Evolutionary conservation across 83 land plant genomes (phyloP), one percentile per base, ranked within the genome.

Genomic region (Picea engelmannii): DNA sequence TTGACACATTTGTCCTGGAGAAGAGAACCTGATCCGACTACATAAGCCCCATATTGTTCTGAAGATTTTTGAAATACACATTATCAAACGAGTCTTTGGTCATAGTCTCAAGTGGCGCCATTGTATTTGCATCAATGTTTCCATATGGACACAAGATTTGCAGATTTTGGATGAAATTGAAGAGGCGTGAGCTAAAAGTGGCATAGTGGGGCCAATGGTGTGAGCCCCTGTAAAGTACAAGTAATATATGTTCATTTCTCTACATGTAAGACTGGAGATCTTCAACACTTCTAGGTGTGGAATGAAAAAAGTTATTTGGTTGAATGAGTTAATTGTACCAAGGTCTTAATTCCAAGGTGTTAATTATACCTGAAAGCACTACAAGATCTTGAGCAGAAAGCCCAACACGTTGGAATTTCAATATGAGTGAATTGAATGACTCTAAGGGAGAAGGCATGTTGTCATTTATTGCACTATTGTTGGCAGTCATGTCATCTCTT

Each of bases 401-500:
- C 12, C 91, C 91, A 62, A 84, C 83, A 17, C 82, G 58, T 64
- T 79, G 70, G 59, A 89, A 89, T 62, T 86, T 86, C 31, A 76
- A 60, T 8, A 80, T 89, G 62, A 89, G 83, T 31, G 83, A 81
- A 40, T 73, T 65, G n/a, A 89, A 63, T 3, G 83, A 16, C 52
- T 86, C 91, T 11, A 78, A 17, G 25, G 91, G 88, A 9, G 85
- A 70, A 31, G 92, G 90, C 3, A 90, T 47, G 5, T 85, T 76
- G 31, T 76, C 7, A 44, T 85, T 82, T 6, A 85, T 86, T 13
- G 73, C 81, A 66, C 76, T 76, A 82, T n/a, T 68, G 60, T 58
- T 87, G 35, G 92, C 88, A 21, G 87, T 87, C 38, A 35, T 67
- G 42, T 86, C 84, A 71, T 90, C 92, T 79, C 90, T 82, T 66